Evolutionary conservation across 306 rosid genomes (phyloP).

Genomic region (Dryas octopetala): DNA sequence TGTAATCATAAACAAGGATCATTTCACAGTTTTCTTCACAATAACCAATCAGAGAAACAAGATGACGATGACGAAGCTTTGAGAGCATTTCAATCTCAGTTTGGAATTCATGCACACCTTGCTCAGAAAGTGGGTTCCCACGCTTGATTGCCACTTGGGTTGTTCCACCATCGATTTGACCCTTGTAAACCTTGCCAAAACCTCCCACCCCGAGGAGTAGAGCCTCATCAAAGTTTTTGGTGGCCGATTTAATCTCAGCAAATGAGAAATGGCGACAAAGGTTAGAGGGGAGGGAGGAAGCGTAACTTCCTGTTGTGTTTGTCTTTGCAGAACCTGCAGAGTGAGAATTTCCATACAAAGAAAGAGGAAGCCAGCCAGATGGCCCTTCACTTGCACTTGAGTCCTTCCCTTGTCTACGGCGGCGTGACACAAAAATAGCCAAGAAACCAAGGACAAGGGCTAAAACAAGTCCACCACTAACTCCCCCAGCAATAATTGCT

Average conservation of each 20-base stretch:
- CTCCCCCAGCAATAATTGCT: conserved; percentile 67
- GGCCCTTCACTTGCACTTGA: conserved; percentile 86
- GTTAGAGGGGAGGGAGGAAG: conserved; percentile 88
- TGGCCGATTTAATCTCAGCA: conserved; percentile 89
- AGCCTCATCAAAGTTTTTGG: conserved; percentile 86
- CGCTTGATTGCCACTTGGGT: conserved; percentile 94
- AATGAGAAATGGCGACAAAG: conserved; percentile 98
- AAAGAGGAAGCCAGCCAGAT: conserved; percentile 98
- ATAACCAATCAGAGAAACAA: conserved; percentile 90
- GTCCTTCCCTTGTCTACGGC: conserved; percentile 54
- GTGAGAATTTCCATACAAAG: conserved; percentile 89
- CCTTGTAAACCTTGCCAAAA: conserved; percentile 94
- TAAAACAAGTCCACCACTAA: conserved; percentile 65
- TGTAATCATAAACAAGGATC: conserved; percentile 96
- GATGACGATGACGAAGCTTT: conserved; percentile 98
- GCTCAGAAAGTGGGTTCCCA: conserved; percentile 95
- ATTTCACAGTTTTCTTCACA: conserved; percentile 95
- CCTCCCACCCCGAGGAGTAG: conserved; percentile 98
- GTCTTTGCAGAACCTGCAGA: conserved; percentile 91
- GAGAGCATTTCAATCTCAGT: conserved; percentile 99
- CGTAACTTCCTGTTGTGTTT: conserved; percentile 86
- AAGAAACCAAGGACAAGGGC: conserved; percentile 56
- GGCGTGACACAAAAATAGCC: conserved; percentile 42
- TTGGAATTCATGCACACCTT: conserved; percentile 97
- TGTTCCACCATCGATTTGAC: conserved; percentile 79